Percentiles rank a stretch among this genome's conserved stretches.
These are phyloP conservation scores for Pelargonium fulgidum DNA, from an alignment of 441 rosid genomes.

Conservation along the genomic window DNA sequence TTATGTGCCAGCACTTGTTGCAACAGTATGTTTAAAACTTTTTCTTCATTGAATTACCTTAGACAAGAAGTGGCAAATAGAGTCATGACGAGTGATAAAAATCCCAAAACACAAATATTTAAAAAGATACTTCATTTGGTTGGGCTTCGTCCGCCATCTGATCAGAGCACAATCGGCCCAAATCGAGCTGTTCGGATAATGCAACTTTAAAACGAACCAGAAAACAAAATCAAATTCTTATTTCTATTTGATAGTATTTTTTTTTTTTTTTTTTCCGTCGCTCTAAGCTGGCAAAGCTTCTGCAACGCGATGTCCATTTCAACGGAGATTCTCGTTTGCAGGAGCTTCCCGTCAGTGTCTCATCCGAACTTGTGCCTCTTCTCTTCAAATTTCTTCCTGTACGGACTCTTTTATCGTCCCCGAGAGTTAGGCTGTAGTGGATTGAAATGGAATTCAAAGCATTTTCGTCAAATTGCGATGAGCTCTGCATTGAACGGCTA, in stretches of 20 bases:
- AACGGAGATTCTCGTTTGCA: constrained; percentile 35
- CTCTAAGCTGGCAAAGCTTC: constrained; percentile 2
- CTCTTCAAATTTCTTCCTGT: constrained; percentile 24
- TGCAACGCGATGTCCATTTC: constrained; percentile 22
- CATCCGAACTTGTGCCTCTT: constrained; percentile 23
- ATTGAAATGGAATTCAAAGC: constrained; percentile 18
- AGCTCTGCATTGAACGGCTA: constrained; percentile 23
- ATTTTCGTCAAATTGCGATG: constrained; percentile 23
- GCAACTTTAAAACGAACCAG: not conserved
- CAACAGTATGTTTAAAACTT: too few species aligned
- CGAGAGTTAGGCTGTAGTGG: constrained; percentile 13
- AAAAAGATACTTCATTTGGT: too few species aligned
- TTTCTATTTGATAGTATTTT: not conserved
- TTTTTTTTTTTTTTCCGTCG: not conserved
- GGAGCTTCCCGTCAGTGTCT: constrained; percentile 25
- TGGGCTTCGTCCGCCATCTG: not conserved
- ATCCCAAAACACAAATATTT: too few species aligned
- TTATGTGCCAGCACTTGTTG: too few species aligned
- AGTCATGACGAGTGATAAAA: too few species aligned
- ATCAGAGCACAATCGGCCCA: not conserved
- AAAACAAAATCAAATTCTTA: not conserved
- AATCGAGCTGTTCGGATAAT: not conserved
- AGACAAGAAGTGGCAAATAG: too few species aligned
- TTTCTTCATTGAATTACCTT: too few species aligned
- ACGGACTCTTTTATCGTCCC: constrained; percentile 19